Percentiles rank a stretch among this genome's conserved stretches.
These are phyloP conservation scores for Ophiocordyceps australis DNA, from an alignment of 2,329 filamentous ascomycete genomes.

Conservation along the genomic window DNA sequence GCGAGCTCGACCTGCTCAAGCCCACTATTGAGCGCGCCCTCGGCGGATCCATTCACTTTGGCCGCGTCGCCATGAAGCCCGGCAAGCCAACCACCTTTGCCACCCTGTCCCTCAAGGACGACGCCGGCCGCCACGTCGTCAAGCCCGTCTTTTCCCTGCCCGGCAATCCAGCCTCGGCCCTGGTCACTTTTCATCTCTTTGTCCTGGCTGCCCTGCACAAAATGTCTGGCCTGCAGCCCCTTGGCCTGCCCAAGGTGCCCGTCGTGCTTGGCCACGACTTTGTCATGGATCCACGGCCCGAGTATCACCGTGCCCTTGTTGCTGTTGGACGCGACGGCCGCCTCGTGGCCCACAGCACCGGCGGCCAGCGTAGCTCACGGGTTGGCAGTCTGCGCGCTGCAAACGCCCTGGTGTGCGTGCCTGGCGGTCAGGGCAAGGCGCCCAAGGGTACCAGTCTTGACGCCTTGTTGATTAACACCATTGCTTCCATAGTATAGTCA, in stretches of 20 bases:
- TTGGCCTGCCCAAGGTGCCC: conserved; percentile 53
- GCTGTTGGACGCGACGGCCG: conserved; percentile 45
- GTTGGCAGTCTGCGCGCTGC: conserved; percentile 80
- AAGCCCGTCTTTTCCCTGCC: conserved; percentile 80
- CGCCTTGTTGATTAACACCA: conserved; percentile 56
- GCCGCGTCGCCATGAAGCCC: conserved; percentile 92
- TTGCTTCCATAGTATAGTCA: too few species aligned
- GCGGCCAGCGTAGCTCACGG: conserved; percentile 73
- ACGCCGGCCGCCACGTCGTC: conserved; percentile 33
- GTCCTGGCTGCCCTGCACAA: conserved; percentile 75
- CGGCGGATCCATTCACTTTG: conserved; percentile 89
- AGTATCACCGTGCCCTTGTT: conserved; percentile 81
- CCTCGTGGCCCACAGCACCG: conserved; percentile 65
- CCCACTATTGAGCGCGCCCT: conserved; percentile 83
- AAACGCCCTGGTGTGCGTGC: conserved; percentile 70
- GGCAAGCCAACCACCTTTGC: conserved; percentile 97
- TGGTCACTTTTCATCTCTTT: conserved; percentile 89
- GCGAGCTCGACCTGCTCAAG: conserved; percentile 89
- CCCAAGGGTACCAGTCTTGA: conserved; percentile 54
- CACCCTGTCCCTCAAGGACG: conserved; percentile 53
- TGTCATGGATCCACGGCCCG: conserved; percentile 56
- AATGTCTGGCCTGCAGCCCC: conserved; percentile 46
- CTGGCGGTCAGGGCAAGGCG: conserved; percentile 42
- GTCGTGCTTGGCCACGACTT: conserved; percentile 60
- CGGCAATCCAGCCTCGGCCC: conserved; percentile 81